Percentiles rank a stretch among this genome's conserved stretches.
These are phyloP conservation scores for Metrosideros polymorpha DNA, from an alignment of 441 rosid species.

Conservation along the genomic window DNA sequence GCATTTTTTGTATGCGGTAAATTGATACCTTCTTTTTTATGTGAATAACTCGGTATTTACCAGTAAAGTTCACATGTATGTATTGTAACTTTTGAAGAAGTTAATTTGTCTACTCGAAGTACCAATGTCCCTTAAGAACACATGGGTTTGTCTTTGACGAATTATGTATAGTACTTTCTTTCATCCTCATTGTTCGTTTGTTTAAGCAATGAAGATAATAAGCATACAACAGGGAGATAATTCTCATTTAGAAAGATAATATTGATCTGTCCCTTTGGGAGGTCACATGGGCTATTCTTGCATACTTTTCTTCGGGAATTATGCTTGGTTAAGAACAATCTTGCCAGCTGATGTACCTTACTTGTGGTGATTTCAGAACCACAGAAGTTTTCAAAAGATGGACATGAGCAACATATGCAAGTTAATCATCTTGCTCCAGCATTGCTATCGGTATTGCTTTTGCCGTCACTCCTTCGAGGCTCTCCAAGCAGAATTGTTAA, in stretches of 20 bases:
- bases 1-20: not conserved
- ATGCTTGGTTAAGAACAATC: not conserved
- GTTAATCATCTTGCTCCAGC: conserved; percentile 98
- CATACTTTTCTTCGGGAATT: not conserved
- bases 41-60: not conserved
- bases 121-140: not conserved
- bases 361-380: conserved; percentile 43
- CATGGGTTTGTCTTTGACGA: not conserved
- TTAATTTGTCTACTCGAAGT: not conserved
- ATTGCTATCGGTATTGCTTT: conserved; percentile 71
- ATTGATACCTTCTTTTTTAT: not conserved
- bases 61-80: not conserved
- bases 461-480: conserved; percentile 90
- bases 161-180: not conserved
- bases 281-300: not conserved
- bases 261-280: not conserved
- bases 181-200: not conserved
- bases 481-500: conserved; percentile 92
- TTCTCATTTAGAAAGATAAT: not conserved
- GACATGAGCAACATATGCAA: conserved; percentile 94
- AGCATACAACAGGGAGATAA: not conserved
- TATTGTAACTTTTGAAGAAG: not conserved
- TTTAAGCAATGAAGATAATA: not conserved
- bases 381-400: conserved; percentile 85
- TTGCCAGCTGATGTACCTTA: conserved; percentile 8